phyloP scores from a whole-genome alignment of 805 yeast species.

The Zygoascus tannicola region DNA sequence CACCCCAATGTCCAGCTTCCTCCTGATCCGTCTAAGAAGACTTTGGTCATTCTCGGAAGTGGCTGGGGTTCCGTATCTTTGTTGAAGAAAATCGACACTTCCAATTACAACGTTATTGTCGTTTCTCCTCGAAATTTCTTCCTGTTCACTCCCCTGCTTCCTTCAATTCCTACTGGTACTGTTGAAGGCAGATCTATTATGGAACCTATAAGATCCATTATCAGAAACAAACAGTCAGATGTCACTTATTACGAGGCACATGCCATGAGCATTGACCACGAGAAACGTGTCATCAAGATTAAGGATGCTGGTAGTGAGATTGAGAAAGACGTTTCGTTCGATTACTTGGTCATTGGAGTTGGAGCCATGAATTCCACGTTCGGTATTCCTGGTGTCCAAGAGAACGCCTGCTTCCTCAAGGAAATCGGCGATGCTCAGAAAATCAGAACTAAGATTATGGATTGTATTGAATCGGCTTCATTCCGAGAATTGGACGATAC shows the following conservation, averaged over 20 bases:
- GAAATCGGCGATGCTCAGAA: conserved; percentile 83
- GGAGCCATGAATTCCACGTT: conserved; percentile 94
- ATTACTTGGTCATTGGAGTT: conserved; percentile 82
- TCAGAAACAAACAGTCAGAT: conserved; percentile 59
- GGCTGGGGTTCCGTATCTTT: conserved; percentile 94
- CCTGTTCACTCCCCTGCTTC: conserved; percentile 90
- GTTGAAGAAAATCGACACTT: conserved; percentile 74
- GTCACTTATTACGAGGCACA: conserved; percentile 90
- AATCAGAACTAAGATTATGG: conserved; percentile 75
- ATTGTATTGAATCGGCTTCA: conserved; percentile 81
- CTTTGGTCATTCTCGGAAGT: conserved; percentile 60
- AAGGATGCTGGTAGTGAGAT: conserved; percentile 33
- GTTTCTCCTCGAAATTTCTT: conserved; percentile 94
- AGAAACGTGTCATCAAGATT: conserved; percentile 52
- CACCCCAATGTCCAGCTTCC: conserved; percentile 32
- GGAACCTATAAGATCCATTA: conserved; percentile 84
- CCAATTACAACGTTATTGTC: conserved; percentile 78
- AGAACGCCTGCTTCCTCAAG: conserved; percentile 79
- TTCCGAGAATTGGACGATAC: conserved; percentile 56
- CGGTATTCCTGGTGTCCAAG: conserved; percentile 86
- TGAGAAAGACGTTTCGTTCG: conserved; percentile 51
- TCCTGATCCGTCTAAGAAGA: conserved; percentile 54
- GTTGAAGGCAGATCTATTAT: conserved; percentile 81
- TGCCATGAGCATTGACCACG: conserved; percentile 75
- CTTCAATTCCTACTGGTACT: conserved; percentile 92